A percentile compares a stretch with the other conserved stretches of the same genome.
Conservation (phyloP, 169 alveolate genomes). For the Cryptosporidium sp. region DNA sequence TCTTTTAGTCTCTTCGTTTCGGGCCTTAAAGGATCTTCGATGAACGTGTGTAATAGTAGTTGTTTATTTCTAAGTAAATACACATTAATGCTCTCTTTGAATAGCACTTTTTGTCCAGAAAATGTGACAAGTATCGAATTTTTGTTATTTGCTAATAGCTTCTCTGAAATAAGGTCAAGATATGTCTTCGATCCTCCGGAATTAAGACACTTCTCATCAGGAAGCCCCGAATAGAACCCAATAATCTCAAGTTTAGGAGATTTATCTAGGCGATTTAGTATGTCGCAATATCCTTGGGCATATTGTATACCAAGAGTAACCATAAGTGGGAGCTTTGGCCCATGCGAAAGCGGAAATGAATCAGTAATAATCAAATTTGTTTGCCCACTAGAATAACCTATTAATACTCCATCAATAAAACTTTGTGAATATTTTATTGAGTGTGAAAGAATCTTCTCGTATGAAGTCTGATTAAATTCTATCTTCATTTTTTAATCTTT, state of each 20-base stretch:
- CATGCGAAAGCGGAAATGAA: slow-evolving; percentile 50
- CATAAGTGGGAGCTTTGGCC: slow-evolving; percentile 33
- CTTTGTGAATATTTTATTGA: slow-evolving; percentile 37
- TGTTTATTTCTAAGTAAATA: slow-evolving; percentile 3
- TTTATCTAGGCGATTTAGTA: neutral
- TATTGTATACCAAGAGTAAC: slow-evolving; percentile 30
- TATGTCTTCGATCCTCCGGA: neutral
- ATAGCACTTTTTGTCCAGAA: neutral
- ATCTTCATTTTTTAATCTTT: slow-evolving; percentile 17
- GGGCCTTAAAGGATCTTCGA: neutral
- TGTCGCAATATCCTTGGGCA: slow-evolving; percentile 30
- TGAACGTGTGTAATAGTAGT: neutral
- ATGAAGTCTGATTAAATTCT: slow-evolving; percentile 16
- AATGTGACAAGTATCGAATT: slow-evolving; percentile 1
- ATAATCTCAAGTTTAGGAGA: slow-evolving; percentile 3
- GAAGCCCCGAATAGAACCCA: slow-evolving; percentile 11
- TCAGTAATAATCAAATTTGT: neutral
- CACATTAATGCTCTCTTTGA: neutral
- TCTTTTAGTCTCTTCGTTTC: neutral
- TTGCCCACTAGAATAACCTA: slow-evolving; percentile 22
- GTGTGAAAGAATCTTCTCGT: slow-evolving; percentile 15
- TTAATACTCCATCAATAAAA: slow-evolving; percentile 38
- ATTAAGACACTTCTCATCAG: neutral
- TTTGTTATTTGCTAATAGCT: neutral
- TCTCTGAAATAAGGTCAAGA: slow-evolving; percentile 18